Base-by-base conservation (phyloP, 2,329 filamentous ascomycete genomes). In the Aspergillus felis region DNA sequence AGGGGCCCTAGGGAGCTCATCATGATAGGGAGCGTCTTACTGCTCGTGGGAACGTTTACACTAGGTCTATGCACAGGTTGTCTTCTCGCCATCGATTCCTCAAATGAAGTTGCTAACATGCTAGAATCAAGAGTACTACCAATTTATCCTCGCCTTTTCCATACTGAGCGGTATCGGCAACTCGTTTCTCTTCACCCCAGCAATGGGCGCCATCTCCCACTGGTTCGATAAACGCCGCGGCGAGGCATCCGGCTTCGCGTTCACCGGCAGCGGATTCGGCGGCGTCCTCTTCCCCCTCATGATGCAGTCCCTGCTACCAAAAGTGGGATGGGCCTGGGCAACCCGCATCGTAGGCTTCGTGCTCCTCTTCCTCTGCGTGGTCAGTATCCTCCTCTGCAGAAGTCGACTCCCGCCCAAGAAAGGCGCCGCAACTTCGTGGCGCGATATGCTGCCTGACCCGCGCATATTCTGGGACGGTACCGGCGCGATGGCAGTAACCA, bases 61-160 rank as follows among this genome's bases (percentile, higher is more conserved):
- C 25, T 68, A 2, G 59, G 64, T 53, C 35, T 67, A 25, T 70
- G 64, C 50, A 66, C 48, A 56, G 55, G 62, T 64, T 58, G 44
- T 56, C 4, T 42, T 24, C 4, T 22, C 7, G 4, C 0, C 29
- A 32, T 32, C 29, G 12, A 8, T 46, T 28, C 22, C 12, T 35
- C 14, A 14, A 50, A 9, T n/a, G 3, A 9, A 12, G 35, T 12
- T 28, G 41, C 56, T 62, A 32, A 56, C 12, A 32, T 32, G 10
- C 9, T 2, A n/a, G 22, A 3, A 46, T 46, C 52, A 41, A 60
- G 68, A 68, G 28, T 78, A 74, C 59, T 79, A 74, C 66, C 77
- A 79, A 32, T 72, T 78, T 61, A 63, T 79, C 9, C 64, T 79
- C 0, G 71, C 70, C 28, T 74, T 72, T 55, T 72, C 71, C 3